A percentile compares a stretch with the other conserved stretches of the same genome.
These are phyloP conservation scores for Dipsacomyces acuminosporus DNA, from an alignment of 371 early-diverging fungal genomes.

Conservation along the genomic window DNA sequence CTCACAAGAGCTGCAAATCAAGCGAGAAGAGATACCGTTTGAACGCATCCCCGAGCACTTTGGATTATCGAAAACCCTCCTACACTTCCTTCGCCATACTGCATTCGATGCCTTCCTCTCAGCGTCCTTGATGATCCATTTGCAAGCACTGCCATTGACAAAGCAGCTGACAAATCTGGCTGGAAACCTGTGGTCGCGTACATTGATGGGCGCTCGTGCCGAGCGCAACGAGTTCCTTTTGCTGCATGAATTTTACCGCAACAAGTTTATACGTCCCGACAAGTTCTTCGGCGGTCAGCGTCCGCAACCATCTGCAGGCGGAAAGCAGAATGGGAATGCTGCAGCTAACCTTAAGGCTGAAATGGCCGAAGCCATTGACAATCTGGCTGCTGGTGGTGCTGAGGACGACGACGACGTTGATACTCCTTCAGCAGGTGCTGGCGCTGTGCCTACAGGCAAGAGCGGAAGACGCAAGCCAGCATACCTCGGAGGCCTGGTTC, in stretches of 20 bases:
- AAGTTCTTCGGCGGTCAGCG: conserved; percentile 44
- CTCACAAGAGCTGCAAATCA: conserved; percentile 66
- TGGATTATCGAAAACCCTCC: conserved; percentile 54
- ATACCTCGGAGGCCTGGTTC: conserved; percentile 97
- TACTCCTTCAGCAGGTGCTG: neutral
- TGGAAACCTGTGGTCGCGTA: conserved; percentile 92
- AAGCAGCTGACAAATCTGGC: conserved; percentile 89
- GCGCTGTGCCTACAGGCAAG: neutral
- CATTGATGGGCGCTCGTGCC: conserved; percentile 90
- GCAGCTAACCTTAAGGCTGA: conserved; percentile 8
- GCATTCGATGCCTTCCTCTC: conserved; percentile 82
- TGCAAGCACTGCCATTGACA: conserved; percentile 91
- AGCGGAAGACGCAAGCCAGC: conserved; percentile 78
- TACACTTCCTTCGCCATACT: conserved; percentile 71
- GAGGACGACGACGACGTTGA: conserved; percentile 43
- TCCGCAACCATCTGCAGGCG: neutral
- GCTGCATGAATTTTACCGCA: conserved; percentile 93
- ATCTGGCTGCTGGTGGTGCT: conserved; percentile 21
- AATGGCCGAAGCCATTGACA: conserved; percentile 19
- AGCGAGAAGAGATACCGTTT: conserved; percentile 82
- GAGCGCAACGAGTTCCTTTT: conserved; percentile 98
- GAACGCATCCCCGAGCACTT: conserved; percentile 71
- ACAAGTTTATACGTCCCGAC: conserved; percentile 91
- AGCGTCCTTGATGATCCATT: conserved; percentile 74
- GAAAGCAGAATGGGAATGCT: neutral